A percentile compares a stretch with the other conserved stretches of the same genome.
Conservation (phyloP, 2,329 filamentous ascomycete species). For the Nothophaeocryptopus gaeumannii region DNA sequence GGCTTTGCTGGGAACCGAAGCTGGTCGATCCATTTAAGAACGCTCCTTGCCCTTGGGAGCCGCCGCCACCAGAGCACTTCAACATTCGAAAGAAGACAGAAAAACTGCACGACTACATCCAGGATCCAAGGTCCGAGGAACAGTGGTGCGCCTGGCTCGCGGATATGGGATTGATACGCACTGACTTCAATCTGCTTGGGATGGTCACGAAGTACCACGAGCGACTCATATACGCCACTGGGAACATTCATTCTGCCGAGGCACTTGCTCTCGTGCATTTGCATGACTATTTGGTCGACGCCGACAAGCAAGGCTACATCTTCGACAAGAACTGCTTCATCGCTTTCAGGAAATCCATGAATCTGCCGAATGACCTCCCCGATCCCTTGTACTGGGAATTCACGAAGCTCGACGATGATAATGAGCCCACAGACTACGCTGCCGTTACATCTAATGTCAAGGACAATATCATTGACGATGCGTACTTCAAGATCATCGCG, state of each 20-base stretch:
- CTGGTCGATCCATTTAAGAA: slow-evolving; percentile 68
- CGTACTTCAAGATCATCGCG: slow-evolving; percentile 38
- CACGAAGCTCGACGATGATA: slow-evolving; percentile 20
- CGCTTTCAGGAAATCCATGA: slow-evolving; percentile 53
- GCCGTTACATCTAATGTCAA: too few relatives aligned
- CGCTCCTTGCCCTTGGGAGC: slow-evolving; percentile 51
- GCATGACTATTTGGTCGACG: slow-evolving; percentile 48
- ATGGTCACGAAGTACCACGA: slow-evolving; percentile 64
- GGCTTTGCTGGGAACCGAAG: slow-evolving; percentile 69
- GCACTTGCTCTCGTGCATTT: slow-evolving; percentile 35
- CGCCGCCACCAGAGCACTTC: slow-evolving; percentile 34
- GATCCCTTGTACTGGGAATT: slow-evolving; percentile 29
- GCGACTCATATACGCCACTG: slow-evolving; percentile 54
- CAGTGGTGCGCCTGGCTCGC: slow-evolving; percentile 30
- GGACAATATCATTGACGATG: slow-evolving; percentile 59
- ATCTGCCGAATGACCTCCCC: slow-evolving; percentile 45
- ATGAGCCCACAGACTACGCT: slow-evolving; percentile 8
- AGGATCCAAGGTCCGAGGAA: slow-evolving; percentile 49
- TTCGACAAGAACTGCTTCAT: slow-evolving; percentile 49
- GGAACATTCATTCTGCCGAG: slow-evolving; percentile 11
- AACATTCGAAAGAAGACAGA: slow-evolving; percentile 52
- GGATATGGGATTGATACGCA: too few relatives aligned
- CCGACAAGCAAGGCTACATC: slow-evolving; percentile 47
- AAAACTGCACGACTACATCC: slow-evolving; percentile 47
- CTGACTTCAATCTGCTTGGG: slow-evolving; percentile 53